phyloP scores from a whole-genome alignment of 345 rosid species.

The Hibiscus mutabilis region DNA sequence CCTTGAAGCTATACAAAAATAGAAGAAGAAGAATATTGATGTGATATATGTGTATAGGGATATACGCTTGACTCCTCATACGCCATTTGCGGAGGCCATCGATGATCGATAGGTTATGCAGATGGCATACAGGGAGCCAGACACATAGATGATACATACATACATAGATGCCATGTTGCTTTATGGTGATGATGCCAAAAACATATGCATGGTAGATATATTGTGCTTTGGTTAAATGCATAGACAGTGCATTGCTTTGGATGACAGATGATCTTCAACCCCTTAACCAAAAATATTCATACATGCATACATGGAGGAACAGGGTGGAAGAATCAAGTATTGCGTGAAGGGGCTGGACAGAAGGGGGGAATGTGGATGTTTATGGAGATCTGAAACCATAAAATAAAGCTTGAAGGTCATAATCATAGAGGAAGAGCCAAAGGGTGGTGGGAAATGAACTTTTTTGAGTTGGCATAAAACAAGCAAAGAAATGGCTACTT shows the following conservation, averaged over 20 bases:
- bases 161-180: too few species aligned
- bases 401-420: conserved; percentile 17
- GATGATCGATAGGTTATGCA: conserved; percentile 50
- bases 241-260: background rate
- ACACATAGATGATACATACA: conserved; percentile 33
- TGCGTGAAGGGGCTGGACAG: background rate
- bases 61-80: conserved; percentile 91
- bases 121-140: conserved; percentile 99
- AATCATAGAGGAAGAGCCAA: conserved; percentile 11
- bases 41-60: background rate
- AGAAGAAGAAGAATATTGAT: too few species aligned
- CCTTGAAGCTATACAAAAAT: background rate
- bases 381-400: conserved; percentile 12
- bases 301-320: background rate
- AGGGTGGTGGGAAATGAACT: background rate
- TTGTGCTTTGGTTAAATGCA: background rate
- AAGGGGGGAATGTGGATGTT: conserved; percentile 8
- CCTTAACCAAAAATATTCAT: background rate
- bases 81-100: conserved; percentile 77
- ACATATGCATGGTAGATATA: background rate
- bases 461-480: conserved; percentile 31
- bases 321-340: background rate
- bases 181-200: conserved; percentile 2
- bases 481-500: conserved; percentile 20
- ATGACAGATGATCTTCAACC: too few species aligned